These are phyloP conservation scores for Penicillium roqueforti DNA, from an alignment of 495 filamentous ascomycete species.

Conservation along the genomic window DNA sequence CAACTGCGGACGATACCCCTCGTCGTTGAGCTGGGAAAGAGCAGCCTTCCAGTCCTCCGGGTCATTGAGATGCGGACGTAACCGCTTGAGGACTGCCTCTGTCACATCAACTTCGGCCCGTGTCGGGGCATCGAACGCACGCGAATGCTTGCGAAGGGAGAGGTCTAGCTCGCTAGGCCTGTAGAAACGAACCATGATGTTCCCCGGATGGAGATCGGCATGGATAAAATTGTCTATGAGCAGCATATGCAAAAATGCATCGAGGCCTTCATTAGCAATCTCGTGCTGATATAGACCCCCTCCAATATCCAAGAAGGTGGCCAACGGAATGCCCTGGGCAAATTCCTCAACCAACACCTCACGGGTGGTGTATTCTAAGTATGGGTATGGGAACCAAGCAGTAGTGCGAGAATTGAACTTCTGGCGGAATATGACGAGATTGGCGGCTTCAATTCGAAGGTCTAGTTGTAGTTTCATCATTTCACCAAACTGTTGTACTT, in stretches of 20 bases:
- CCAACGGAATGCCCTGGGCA: slow-evolving; percentile 86
- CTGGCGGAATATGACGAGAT: slow-evolving; percentile 80
- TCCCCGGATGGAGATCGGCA: slow-evolving; percentile 96
- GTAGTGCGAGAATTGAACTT: slow-evolving; percentile 88
- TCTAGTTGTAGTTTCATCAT: slow-evolving; percentile 99
- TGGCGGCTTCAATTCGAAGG: slow-evolving; percentile 89
- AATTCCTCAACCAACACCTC: slow-evolving; percentile 95
- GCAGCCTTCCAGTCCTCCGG: slow-evolving; percentile 66
- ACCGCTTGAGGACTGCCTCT: slow-evolving; percentile 72
- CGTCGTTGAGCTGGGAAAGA: slow-evolving; percentile 73
- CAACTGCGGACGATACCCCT: slow-evolving; percentile 89
- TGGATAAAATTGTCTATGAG: slow-evolving; percentile 98
- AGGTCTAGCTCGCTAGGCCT: slow-evolving; percentile 68
- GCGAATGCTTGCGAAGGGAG: slow-evolving; percentile 49
- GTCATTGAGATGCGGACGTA: slow-evolving; percentile 66
- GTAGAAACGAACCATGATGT: slow-evolving; percentile 99
- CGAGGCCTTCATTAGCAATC: slow-evolving; percentile 91
- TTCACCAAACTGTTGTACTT: slow-evolving; percentile 88
- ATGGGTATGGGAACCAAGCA: slow-evolving; percentile 94
- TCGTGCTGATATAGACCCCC: slow-evolving; percentile 91
- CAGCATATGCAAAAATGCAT: slow-evolving; percentile 97
- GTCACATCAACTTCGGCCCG: slow-evolving; percentile 66
- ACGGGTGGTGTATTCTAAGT: slow-evolving; percentile 82
- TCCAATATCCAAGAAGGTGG: slow-evolving; percentile 83
- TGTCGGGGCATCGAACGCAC: slow-evolving; percentile 50